Conservation (phyloP, 1,284 basidiomycete genomes). For the Puccinia coronata region DNA sequence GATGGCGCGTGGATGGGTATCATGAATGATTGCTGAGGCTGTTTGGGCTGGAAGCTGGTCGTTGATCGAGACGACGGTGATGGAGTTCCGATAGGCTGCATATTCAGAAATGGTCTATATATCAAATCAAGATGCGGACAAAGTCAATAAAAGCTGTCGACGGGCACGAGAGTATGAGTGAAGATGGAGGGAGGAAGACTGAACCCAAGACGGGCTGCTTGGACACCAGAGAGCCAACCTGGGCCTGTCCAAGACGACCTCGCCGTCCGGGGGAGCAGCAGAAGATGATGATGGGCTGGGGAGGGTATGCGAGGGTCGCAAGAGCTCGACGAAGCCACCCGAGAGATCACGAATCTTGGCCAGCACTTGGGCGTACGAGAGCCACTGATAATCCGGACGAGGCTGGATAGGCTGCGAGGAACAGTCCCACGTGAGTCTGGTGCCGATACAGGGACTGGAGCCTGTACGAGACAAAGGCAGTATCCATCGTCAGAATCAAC, state of each 20-base stretch:
- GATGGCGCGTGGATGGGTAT: constrained; percentile 25
- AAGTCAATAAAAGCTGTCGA: not conserved
- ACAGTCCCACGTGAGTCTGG: constrained; percentile 2
- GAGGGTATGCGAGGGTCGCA: not conserved
- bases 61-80: constrained; percentile 42
- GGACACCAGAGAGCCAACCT: constrained; percentile 41
- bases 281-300: not conserved
- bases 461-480: not conserved
- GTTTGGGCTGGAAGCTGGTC: constrained; percentile 17
- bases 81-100: constrained; percentile 41
- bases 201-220: constrained; percentile 39
- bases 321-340: constrained; percentile 31
- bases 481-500: too few species aligned
- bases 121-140: not conserved
- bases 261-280: not conserved
- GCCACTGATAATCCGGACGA: constrained; percentile 25
- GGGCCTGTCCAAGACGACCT: constrained; percentile 11
- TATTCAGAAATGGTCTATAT: constrained; percentile 38
- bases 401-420: constrained; percentile 6
- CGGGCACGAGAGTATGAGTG: not conserved
- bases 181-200: constrained; percentile 28
- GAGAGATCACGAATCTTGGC: constrained; percentile 25
- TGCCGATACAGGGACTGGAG: constrained; percentile 30
- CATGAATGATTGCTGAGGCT: constrained; percentile 33
- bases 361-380: constrained; percentile 38